These are phyloP conservation scores for Kluyveromyces sp. DNA, from an alignment of 1,139 yeast species.

Conservation along the genomic window DNA sequence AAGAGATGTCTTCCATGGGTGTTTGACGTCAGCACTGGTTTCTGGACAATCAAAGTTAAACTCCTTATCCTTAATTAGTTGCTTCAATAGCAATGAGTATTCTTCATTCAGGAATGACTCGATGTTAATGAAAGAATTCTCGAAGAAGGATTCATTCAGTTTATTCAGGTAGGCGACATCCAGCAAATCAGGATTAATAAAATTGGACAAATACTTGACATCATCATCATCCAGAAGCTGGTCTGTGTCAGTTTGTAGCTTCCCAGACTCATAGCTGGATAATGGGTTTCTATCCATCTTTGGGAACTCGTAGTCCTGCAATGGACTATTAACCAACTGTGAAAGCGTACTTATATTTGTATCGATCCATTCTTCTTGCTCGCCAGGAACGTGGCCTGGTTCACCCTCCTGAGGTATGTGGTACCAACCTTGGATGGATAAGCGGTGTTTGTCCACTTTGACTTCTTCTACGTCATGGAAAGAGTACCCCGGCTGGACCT, in stretches of 20 bases:
- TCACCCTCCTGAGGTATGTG: conserved; percentile 95
- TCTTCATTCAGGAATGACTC: conserved; percentile 53
- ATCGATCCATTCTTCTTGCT: conserved; percentile 55
- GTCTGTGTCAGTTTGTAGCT: conserved; percentile 16
- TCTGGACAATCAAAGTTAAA: conserved; percentile 56
- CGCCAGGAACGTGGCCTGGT: conserved; percentile 73
- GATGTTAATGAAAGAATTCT: conserved; percentile 66
- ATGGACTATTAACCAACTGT: conserved; percentile 68
- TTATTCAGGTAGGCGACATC: conserved; percentile 36
- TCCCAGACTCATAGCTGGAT: conserved; percentile 28
- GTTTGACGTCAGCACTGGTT: conserved; percentile 45
- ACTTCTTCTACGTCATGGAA: conserved; percentile 99
- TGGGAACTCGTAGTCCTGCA: conserved; percentile 80
- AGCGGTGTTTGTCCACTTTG: conserved; percentile 76
- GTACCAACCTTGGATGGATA: conserved; percentile 97
- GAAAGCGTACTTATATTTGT: conserved; percentile 75
- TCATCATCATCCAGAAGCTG: conserved; percentile 37
- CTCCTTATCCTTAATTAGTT: conserved; percentile 46
- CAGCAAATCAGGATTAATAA: conserved; percentile 52
- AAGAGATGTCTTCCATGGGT: conserved; percentile 85
- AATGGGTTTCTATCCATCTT: conserved; percentile 36
- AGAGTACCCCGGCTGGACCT: conserved; percentile 91
- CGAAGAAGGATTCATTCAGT: conserved; percentile 48
- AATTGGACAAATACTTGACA: conserved; percentile 41
- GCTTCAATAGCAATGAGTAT: conserved; percentile 43